These are phyloP conservation scores for Linum usitatissimum DNA, from an alignment of 345 rosid genomes.

Conservation along the genomic window DNA sequence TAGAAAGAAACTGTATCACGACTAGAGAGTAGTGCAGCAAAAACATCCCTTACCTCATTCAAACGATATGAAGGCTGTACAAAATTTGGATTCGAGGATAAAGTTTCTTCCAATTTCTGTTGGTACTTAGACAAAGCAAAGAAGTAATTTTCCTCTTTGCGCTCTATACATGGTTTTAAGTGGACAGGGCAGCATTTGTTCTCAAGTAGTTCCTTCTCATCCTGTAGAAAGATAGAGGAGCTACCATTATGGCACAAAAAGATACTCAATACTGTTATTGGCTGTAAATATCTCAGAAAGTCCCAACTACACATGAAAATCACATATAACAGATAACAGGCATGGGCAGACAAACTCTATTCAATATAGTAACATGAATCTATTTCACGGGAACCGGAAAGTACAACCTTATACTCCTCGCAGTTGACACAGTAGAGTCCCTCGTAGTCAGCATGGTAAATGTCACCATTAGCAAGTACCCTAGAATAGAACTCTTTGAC, in stretches of 20 bases:
- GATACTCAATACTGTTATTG: background rate
- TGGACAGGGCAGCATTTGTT: constrained; percentile 73
- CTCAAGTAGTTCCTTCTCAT: constrained; percentile 79
- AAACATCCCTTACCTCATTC: constrained; percentile 53
- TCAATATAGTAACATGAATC: no score
- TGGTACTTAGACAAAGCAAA: constrained; percentile 88
- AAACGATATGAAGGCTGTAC: constrained; percentile 84
- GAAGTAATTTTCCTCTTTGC: constrained; percentile 91
- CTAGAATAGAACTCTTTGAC: constrained; percentile 73
- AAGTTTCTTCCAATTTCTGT: constrained; percentile 55
- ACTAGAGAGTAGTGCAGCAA: background rate
- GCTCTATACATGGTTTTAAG: constrained; percentile 60
- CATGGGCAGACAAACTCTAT: no score
- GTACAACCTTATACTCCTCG: constrained; percentile 81
- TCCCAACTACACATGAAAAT: background rate
- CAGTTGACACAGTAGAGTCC: constrained; percentile 92
- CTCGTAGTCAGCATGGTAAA: constrained; percentile 81
- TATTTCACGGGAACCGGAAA: background rate
- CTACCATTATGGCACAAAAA: background rate
- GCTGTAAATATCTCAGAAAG: background rate
- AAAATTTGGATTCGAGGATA: constrained; percentile 55
- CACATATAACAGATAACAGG: no score
- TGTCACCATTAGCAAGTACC: constrained; percentile 80
- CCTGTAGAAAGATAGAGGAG: constrained; percentile 33
- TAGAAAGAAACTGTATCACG: background rate